These are phyloP conservation scores for Leptodermis oblonga DNA, from an alignment of 257 asterid genomes.

Conservation along the genomic window DNA sequence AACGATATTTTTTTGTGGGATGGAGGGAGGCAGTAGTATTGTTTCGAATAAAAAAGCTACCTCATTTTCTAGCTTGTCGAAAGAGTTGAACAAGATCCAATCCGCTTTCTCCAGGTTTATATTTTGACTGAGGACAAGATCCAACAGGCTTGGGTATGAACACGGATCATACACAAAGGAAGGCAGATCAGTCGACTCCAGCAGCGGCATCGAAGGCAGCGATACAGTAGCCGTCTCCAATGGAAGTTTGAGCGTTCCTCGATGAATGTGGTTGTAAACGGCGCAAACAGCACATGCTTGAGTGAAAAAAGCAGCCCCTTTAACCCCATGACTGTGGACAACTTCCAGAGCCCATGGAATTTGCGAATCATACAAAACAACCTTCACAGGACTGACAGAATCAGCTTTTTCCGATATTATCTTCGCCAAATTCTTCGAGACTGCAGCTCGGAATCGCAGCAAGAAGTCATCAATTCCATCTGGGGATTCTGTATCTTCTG, in stretches of 20 bases:
- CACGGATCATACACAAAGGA: constrained; percentile 16
- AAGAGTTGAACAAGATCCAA: constrained; percentile 63
- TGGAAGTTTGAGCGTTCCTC: constrained; percentile 22
- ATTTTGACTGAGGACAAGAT: constrained; percentile 16
- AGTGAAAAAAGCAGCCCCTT: constrained; percentile 37
- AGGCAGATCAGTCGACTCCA: constrained; percentile 38
- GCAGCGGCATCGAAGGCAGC: constrained; percentile 36
- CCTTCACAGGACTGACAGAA: constrained; percentile 14
- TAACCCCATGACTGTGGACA: constrained; percentile 19
- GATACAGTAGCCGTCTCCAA: constrained; percentile 14
- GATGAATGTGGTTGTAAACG: constrained; percentile 31
- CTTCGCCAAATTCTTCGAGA: constrained; percentile 15
- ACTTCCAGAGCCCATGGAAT: constrained; percentile 24
- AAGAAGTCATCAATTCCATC: constrained; percentile 14
- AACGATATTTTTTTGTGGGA: too few relatives aligned
- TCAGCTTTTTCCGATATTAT: constrained; percentile 16
- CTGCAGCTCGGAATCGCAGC: constrained; percentile 13
- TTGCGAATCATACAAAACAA: constrained; percentile 27
- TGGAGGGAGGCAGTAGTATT: too few relatives aligned
- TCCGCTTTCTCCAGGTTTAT: constrained; percentile 40
- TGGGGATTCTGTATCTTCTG: neutral
- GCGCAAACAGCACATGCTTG: constrained; percentile 37
- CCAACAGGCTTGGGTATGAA: constrained; percentile 18
- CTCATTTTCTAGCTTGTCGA: constrained; percentile 53
- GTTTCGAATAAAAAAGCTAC: constrained; percentile 11